Percentiles rank a stretch among this genome's conserved stretches.
Conservation (phyloP, 2,329 filamentous ascomycete species). For the Monosporascus sp. region DNA sequence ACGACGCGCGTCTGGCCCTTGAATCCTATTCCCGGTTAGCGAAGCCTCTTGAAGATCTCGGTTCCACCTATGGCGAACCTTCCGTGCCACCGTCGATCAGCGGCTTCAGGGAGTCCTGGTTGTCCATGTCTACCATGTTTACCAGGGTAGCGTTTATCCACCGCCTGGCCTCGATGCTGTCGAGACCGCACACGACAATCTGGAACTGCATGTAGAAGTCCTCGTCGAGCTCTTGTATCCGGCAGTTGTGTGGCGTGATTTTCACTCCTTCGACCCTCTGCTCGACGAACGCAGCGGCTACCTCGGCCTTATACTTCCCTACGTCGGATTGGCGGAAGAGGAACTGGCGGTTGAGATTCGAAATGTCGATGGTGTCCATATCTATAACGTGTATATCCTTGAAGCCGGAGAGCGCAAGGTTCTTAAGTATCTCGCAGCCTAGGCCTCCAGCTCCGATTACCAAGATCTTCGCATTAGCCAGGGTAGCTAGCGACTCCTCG, state of each 20-base stretch:
- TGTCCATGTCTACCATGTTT: constrained; percentile 78
- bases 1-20: constrained; percentile 95
- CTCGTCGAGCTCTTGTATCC: constrained; percentile 95
- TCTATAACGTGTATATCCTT: constrained; percentile 98
- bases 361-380: constrained; percentile 99
- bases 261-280: constrained; percentile 82
- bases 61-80: constrained; percentile 39
- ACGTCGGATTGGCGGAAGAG: constrained; percentile 90
- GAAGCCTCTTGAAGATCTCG: background rate
- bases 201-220: constrained; percentile 97
- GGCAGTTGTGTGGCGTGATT: constrained; percentile 90
- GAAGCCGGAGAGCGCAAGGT: constrained; percentile 91
- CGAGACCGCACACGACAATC: constrained; percentile 86
- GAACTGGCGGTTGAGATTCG: constrained; percentile 96
- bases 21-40: constrained; percentile 58
- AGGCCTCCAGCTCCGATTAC: constrained; percentile 84
- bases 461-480: constrained; percentile 72
- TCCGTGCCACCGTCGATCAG: constrained; percentile 96
- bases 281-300: constrained; percentile 88
- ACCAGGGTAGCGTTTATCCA: constrained; percentile 98
- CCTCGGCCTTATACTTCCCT: constrained; percentile 87
- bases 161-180: constrained; percentile 94
- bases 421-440: constrained; percentile 95
- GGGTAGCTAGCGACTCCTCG: constrained; percentile 48
- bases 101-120: constrained; percentile 84